Percentiles rank a stretch among this genome's conserved stretches.
phyloP scores from a whole-genome alignment of 352 stramenopile genomes.

The Phytophthora pistaciae region DNA sequence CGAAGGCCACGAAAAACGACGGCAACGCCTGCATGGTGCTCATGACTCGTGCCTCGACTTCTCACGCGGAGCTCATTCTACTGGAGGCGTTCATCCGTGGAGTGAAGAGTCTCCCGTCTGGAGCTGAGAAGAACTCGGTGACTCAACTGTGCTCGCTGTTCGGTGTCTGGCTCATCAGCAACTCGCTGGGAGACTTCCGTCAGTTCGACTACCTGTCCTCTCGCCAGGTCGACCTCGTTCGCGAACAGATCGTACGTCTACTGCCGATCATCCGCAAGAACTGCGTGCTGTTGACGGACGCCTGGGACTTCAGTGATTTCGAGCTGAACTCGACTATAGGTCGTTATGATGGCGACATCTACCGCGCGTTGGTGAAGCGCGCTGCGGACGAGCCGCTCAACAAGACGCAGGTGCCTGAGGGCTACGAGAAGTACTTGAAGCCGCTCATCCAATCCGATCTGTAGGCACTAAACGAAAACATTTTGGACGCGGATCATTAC shows the following conservation, averaged over 20 bases:
- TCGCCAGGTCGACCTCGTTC: slow-evolving; percentile 35
- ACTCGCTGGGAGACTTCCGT: slow-evolving; percentile 55
- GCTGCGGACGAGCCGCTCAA: slow-evolving; percentile 54
- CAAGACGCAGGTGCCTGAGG: slow-evolving; percentile 45
- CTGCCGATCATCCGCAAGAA: slow-evolving; percentile 51
- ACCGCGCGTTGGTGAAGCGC: slow-evolving; percentile 47
- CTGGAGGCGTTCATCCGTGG: slow-evolving; percentile 38
- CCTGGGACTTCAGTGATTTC: slow-evolving; percentile 58
- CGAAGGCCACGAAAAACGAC: slow-evolving; percentile 49
- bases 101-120: slow-evolving; percentile 25
- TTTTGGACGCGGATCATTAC: neutral
- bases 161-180: slow-evolving; percentile 45
- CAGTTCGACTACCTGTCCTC: slow-evolving; percentile 56
- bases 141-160: slow-evolving; percentile 42
- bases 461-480: neutral
- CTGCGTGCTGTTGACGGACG: slow-evolving; percentile 47
- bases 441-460: slow-evolving; percentile 30
- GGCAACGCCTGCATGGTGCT: slow-evolving; percentile 54
- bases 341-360: slow-evolving; percentile 57
- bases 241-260: slow-evolving; percentile 36
- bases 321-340: slow-evolving; percentile 66
- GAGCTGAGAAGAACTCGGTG: slow-evolving; percentile 33
- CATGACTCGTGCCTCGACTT: slow-evolving; percentile 49
- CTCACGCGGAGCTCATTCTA: slow-evolving; percentile 52
- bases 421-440: slow-evolving; percentile 48